Percentiles rank a stretch among this genome's conserved stretches.
Conservation (phyloP, 2,329 filamentous ascomycete species). For the Karstenula rhodostoma region DNA sequence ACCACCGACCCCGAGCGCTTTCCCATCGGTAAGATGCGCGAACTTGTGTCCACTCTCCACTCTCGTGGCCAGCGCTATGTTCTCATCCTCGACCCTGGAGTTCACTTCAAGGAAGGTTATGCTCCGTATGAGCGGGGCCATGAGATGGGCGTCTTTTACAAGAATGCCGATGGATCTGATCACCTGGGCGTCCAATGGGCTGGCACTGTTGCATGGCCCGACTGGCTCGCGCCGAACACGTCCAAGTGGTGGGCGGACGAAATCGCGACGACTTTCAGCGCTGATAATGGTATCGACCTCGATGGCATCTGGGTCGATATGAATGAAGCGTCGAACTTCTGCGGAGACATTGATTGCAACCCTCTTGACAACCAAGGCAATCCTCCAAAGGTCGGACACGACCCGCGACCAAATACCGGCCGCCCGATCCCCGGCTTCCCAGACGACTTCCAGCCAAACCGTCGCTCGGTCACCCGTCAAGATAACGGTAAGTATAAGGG, state of each 20-base stretch:
- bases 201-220: constrained; percentile 74
- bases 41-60: constrained; percentile 73
- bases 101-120: constrained; percentile 61
- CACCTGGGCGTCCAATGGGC: constrained; percentile 78
- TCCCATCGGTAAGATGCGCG: constrained; percentile 67
- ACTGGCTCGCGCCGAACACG: constrained; percentile 76
- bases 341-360: constrained; percentile 52
- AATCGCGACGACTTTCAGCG: constrained; percentile 70
- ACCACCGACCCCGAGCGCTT: constrained; percentile 71
- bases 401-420: constrained; percentile 66
- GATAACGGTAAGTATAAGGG: constrained; percentile 60
- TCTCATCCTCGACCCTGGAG: constrained; percentile 76
- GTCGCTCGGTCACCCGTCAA: constrained; percentile 24
- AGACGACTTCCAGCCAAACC: constrained; percentile 68
- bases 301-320: constrained; percentile 72
- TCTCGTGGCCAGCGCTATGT: constrained; percentile 73
- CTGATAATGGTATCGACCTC: constrained; percentile 72
- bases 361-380: constrained; percentile 50
- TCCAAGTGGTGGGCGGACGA: constrained; percentile 75
- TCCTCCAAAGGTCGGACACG: constrained; percentile 64
- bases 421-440: constrained; percentile 74
- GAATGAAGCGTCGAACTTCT: constrained; percentile 53
- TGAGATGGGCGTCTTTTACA: constrained; percentile 64
- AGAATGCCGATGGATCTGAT: constrained; percentile 62
- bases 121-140: constrained; percentile 68